phyloP scores from a whole-genome alignment of 2,329 filamentous ascomycete genomes.

The Echinosphaeria canescens region DNA sequence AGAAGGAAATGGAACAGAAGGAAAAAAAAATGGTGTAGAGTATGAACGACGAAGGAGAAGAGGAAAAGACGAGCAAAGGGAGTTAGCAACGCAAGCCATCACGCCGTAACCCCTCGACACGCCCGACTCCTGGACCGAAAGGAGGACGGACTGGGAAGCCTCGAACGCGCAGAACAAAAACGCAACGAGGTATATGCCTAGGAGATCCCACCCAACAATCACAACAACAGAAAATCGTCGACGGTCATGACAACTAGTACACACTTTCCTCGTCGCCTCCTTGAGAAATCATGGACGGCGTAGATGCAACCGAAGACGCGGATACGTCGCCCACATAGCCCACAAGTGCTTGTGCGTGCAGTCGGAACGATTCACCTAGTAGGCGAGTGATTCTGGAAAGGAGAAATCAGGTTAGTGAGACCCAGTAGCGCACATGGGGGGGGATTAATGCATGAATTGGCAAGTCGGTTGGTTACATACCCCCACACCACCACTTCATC shows the following conservation, averaged over 20 bases:
- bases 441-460: too few relatives aligned
- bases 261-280: conserved; percentile 51
- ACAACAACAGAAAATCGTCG: conserved; percentile 25
- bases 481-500: conserved; percentile 99
- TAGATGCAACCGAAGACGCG: conserved; percentile 45
- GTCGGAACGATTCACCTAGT: conserved; percentile 95
- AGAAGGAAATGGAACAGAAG: conserved; percentile 3
- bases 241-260: conserved; percentile 33
- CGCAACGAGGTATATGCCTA: conserved; percentile 23
- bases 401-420: not conserved
- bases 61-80: conserved; percentile 6
- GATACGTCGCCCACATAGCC: conserved; percentile 80
- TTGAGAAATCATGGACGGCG: conserved; percentile 51
- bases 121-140: too few relatives aligned
- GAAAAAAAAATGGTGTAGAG: too few relatives aligned
- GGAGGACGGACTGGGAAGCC: too few relatives aligned
- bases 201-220: conserved; percentile 10
- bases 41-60: not conserved
- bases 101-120: too few relatives aligned
- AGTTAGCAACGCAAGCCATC: conserved; percentile 9
- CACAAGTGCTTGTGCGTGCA: conserved; percentile 83
- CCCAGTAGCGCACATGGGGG: not conserved
- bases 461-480: conserved; percentile 44
- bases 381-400: conserved; percentile 67
- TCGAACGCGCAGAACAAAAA: too few relatives aligned